Conservation (phyloP, 23 red algal species). For the Agarophyton chilense region DNA sequence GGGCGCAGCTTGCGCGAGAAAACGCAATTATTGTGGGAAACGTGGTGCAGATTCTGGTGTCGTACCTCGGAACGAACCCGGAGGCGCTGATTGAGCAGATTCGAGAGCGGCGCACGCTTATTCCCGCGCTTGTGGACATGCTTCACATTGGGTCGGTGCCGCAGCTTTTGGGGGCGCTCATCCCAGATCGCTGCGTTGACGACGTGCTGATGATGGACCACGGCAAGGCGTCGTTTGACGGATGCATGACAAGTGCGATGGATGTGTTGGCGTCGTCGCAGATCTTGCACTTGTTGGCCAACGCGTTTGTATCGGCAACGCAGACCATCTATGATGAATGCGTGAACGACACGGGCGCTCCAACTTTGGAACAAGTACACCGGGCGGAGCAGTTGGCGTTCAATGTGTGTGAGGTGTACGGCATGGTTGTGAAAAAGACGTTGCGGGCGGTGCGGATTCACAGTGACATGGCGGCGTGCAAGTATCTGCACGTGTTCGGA, state of each 20-base stretch:
- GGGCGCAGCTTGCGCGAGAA: neutral
- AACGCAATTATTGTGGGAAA: conserved; percentile 44
- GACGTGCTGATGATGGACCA: conserved; percentile 35
- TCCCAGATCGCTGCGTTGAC: conserved; percentile 29
- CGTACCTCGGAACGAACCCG: conserved; percentile 42
- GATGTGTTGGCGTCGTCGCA: neutral
- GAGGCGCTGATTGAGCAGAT: conserved; percentile 27
- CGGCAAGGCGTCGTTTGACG: conserved; percentile 37
- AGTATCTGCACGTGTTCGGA: conserved; percentile 18
- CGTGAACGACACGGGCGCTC: neutral
- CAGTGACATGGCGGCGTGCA: neutral
- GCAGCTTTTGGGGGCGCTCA: neutral
- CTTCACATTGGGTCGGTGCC: conserved; percentile 41
- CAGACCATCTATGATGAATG: conserved; percentile 29
- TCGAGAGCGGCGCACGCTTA: neutral
- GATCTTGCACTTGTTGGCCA: conserved; percentile 11
- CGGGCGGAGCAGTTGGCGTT: conserved; percentile 29
- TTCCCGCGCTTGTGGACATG: conserved; percentile 38
- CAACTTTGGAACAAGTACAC: neutral
- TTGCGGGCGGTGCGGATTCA: conserved; percentile 31
- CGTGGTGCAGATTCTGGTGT: conserved; percentile 38
- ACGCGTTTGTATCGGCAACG: conserved; percentile 23
- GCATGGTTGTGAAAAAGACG: conserved; percentile 34
- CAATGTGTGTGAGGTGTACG: conserved; percentile 36
- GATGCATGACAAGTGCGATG: conserved; percentile 10